phyloP scores from a whole-genome alignment of 2,329 filamentous ascomycete species.

The Gyromitra esculenta region DNA sequence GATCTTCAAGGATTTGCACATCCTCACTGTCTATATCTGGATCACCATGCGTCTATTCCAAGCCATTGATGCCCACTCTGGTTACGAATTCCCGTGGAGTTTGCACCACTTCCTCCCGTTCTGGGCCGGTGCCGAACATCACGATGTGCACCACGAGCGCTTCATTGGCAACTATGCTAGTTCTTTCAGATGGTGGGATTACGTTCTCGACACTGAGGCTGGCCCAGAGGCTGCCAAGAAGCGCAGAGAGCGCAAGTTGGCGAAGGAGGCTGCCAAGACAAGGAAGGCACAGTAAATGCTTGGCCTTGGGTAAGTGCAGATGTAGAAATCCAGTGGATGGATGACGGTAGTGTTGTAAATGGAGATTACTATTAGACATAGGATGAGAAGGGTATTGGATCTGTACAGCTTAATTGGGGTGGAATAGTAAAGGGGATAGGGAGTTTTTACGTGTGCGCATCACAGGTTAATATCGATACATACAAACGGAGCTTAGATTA shows the following conservation, averaged over 20 bases:
- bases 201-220: conserved; percentile 89
- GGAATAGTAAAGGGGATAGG: conserved; percentile 3
- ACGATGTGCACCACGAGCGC: conserved; percentile 96
- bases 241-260: conserved; percentile 80
- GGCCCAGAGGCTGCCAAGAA: conserved; percentile 85
- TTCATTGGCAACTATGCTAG: conserved; percentile 98
- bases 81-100: conserved; percentile 98
- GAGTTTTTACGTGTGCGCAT: conserved; percentile 16
- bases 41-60: conserved; percentile 93
- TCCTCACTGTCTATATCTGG: conserved; percentile 98
- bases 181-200: conserved; percentile 99
- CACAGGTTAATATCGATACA: conserved; percentile 34
- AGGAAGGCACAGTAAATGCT: conserved; percentile 70
- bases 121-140: conserved; percentile 97
- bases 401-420: conserved; percentile 37
- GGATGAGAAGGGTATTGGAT: conserved; percentile 3
- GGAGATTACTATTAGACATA: conserved; percentile 22
- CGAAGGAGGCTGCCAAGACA: conserved; percentile 69
- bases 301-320: neutral
- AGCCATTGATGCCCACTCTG: conserved; percentile 96
- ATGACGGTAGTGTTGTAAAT: conserved; percentile 33
- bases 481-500: conserved; percentile 29
- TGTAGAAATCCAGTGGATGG: conserved; percentile 18
- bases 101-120: conserved; percentile 94
- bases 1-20: conserved; percentile 86